Base-by-base conservation (phyloP, 2,329 filamentous ascomycete genomes). In the Hypomyces rosellus region DNA sequence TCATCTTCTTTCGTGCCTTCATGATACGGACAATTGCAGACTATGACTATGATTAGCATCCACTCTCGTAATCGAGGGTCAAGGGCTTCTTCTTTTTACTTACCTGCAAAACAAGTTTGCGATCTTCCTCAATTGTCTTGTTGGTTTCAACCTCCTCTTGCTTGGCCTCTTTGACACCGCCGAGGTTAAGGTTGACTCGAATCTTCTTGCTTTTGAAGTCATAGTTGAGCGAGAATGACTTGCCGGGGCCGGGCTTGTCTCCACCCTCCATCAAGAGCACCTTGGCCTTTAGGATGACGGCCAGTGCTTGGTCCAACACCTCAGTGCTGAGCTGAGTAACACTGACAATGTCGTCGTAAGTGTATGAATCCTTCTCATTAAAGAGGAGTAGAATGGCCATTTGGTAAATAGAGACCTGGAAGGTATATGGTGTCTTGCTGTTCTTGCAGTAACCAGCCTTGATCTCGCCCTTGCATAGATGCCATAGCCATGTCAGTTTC, bases 1-100 rank as follows among this genome's bases (percentile, higher is more conserved):
- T 97, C 89, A 97, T 95, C 74, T 86, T 89, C 83, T 99, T 97
- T 54, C 93, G 86, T 3, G 92, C 95, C 76, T 99, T 99, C 93
- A 99, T 99, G 74, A 99, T 96, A 64, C 93, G 89, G 51, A 99
- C 93, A 68, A 99, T 97, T 20, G 92, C 91, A 55, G 93, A 97
- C 92, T 99, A 30, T 34, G 39, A 20, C 12, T n/a, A 20, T 30
- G n/a, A 56, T 70, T 61, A 68, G 63, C 34, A 45, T 46, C 5
- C 8, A 30, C 25, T 30, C 25, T 30, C 25, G 22, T 34, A n/a
- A 39, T 9, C 15, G 36, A 20, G 13, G 13, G 1, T 13, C 11
- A 37, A 40, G 15, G 49, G 34, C 14, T 9, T n/a, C 50, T 16
- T 15, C 16, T 4, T 40, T 37, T 18, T 30, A 41, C 85, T 69